These are phyloP conservation scores for Phytophthora crassamura DNA, from an alignment of 352 stramenopile genomes.

Conservation along the genomic window DNA sequence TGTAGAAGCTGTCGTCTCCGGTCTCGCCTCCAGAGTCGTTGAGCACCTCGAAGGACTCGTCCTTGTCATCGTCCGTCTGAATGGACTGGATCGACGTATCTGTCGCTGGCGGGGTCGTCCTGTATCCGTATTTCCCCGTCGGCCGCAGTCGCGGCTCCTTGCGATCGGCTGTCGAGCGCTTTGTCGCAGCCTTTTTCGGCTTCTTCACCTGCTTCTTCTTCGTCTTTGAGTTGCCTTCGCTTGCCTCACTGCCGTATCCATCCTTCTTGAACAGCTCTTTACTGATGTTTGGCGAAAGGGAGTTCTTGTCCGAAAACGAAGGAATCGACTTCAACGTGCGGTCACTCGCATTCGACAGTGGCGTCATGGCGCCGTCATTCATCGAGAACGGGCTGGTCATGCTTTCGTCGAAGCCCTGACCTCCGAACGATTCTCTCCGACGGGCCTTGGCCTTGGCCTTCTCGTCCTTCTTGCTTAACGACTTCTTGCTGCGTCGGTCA, in stretches of 20 bases:
- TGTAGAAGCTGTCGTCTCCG: conserved; percentile 66
- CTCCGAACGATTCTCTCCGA: conserved; percentile 49
- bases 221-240: conserved; percentile 31
- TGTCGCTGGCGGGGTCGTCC: conserved; percentile 49
- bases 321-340: conserved; percentile 64
- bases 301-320: conserved; percentile 60
- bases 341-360: conserved; percentile 74
- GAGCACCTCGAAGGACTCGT: conserved; percentile 61
- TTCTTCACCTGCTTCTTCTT: conserved; percentile 31
- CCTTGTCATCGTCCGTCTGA: conserved; percentile 61
- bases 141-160: conserved; percentile 42
- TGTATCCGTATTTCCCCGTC: conserved; percentile 58
- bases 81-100: conserved; percentile 50
- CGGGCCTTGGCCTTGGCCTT: conserved; percentile 38
- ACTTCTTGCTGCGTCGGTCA: conserved; percentile 27
- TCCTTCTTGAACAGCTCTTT: conserved; percentile 64
- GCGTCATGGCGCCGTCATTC: conserved; percentile 65
- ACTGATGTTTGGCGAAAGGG: conserved; percentile 56
- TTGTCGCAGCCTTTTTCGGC: conserved; percentile 29
- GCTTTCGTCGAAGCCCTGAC: conserved; percentile 52
- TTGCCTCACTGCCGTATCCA: conserved; percentile 38
- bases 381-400: conserved; percentile 64
- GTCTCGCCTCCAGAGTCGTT: conserved; percentile 55
- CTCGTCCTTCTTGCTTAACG: conserved; percentile 18
- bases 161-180: conserved; percentile 20